A percentile compares a stretch with the other conserved stretches of the same genome.
Evolutionary conservation across 1,284 basidiomycete genomes (phyloP).

Genomic region (Phellopilus nigrolimitatus): DNA sequence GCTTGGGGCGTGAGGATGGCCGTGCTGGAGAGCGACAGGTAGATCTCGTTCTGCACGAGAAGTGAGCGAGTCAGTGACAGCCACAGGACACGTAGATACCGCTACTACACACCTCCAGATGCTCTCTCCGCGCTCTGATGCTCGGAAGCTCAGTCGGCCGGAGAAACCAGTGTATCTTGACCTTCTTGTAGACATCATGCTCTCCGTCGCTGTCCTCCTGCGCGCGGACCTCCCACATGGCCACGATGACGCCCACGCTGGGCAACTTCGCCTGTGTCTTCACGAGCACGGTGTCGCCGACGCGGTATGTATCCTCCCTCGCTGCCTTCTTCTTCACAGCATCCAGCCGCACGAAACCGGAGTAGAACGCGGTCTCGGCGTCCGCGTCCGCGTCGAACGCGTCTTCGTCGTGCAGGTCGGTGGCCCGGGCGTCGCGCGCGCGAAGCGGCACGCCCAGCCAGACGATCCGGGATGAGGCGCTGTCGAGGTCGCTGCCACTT

Average conservation of each 20-base stretch:
- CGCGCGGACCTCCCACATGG: conserved; percentile 54
- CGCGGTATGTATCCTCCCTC: conserved; percentile 32
- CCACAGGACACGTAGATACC: conserved; percentile 2
- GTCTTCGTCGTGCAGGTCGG: conserved; percentile 27
- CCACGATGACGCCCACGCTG: conserved; percentile 60
- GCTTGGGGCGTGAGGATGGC: conserved; percentile 44
- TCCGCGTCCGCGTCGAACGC: conserved; percentile 28
- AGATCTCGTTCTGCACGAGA: conserved; percentile 57
- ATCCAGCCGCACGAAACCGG: conserved; percentile 27
- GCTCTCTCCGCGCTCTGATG: conserved; percentile 50
- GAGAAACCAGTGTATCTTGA: conserved; percentile 69
- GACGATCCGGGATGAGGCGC: conserved; percentile 28
- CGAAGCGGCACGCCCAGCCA: conserved; percentile 41
- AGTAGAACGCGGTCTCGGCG: conserved; percentile 39
- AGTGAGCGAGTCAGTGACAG: conserved; percentile 10
- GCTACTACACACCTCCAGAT: conserved; percentile 43
- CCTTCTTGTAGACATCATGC: conserved; percentile 35
- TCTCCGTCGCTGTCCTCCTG: conserved; percentile 27
- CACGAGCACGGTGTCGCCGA: conserved; percentile 67
- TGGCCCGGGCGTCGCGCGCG: conserved; percentile 34
- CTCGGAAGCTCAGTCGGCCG: conserved; percentile 54
- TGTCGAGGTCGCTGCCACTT: conserved; percentile 33
- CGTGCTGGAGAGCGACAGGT: conserved; percentile 50
- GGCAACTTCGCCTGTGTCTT: conserved; percentile 46
- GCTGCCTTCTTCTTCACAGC: conserved; percentile 16